These are phyloP conservation scores for Eucalyptus polyanthemos DNA, from an alignment of 345 rosid genomes.

Conservation along the genomic window DNA sequence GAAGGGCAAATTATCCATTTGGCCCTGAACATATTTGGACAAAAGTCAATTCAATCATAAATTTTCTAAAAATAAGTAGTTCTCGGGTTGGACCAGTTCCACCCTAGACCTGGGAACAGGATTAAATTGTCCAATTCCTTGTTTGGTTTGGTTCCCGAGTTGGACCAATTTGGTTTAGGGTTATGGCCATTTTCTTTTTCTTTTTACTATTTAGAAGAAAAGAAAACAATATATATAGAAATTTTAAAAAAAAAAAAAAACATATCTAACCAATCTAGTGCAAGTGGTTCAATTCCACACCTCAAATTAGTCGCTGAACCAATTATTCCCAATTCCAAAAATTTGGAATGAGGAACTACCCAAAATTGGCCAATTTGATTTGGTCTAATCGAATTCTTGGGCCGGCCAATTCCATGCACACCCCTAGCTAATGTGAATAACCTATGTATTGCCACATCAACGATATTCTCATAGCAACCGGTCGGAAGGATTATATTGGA, in stretches of 20 bases:
- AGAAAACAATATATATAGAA: no score
- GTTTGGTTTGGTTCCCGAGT: not conserved
- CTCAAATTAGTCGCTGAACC: not conserved
- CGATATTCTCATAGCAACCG: accelerated
- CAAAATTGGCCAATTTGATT: not conserved
- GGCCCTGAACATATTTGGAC: accelerated
- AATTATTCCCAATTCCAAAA: not conserved
- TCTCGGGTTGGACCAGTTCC: accelerated
- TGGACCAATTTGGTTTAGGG: not conserved
- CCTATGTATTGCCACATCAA: not conserved
- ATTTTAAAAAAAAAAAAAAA: no score
- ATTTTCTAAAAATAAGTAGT: no score
- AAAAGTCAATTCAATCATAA: accelerated
- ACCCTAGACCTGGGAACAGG: not conserved
- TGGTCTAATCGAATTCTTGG: not conserved
- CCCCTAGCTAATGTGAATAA: not conserved
- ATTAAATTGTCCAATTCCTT: not conserved
- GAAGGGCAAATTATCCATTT: not conserved
- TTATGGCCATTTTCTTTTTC: not conserved
- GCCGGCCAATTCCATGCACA: accelerated
- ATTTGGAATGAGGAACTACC: not conserved
- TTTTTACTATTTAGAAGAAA: no score
- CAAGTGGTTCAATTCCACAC: not conserved
- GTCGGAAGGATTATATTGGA: accelerated
- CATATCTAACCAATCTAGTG: accelerated